Evolutionary conservation across 2,329 filamentous ascomycete species (phyloP), one percentile per base, ranked within the genome.

Genomic region (Colletotrichum cuscutae): DNA sequence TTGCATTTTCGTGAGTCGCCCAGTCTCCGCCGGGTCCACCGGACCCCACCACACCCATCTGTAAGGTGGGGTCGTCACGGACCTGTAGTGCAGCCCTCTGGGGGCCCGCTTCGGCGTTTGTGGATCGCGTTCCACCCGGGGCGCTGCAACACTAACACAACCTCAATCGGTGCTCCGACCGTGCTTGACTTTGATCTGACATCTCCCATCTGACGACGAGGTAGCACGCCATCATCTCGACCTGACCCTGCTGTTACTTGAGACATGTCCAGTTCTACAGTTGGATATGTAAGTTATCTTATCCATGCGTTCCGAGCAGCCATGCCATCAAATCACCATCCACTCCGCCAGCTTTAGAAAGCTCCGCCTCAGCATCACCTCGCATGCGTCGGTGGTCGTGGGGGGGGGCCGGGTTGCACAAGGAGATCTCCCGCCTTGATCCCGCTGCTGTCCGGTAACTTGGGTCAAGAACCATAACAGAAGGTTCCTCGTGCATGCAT

Each of bases 101-200:
- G 37, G 37, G 6, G 1, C 13, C 37, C 37, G 37, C 37, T 11
- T 22, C n/a, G 35, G 24, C 13, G 22, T 46, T 7, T 22, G 30
- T 37, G 60, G 60, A 28, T 32, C 26, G 8, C 5, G 26, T 32
- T 15, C 59, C 30, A 64, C 46, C 46, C 30, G 30, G 22, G 12
- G 22, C 11, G 42, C 42, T 22, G 19, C 8, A 22, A 22, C 19
- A 49, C 42, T 49, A 22, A 49, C 19, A n/a, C 42, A 2, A 42
- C 37, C 19, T 28, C 60, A 12, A 52, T 30, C 11, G 13, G 46
- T n/a, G n/a, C 19, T 6, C 26, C 11, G 19, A 30, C 22, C 12
- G 42, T 63, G 11, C 19, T 30, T 2, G 61, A 64, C 46, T 52
- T 64, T 64, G 28, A 64, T 64, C 30, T 22, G 22, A 64, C 61